phyloP scores from a whole-genome alignment of 192 early-diverging fungal genomes.

The Helicostylum pulchrum region DNA sequence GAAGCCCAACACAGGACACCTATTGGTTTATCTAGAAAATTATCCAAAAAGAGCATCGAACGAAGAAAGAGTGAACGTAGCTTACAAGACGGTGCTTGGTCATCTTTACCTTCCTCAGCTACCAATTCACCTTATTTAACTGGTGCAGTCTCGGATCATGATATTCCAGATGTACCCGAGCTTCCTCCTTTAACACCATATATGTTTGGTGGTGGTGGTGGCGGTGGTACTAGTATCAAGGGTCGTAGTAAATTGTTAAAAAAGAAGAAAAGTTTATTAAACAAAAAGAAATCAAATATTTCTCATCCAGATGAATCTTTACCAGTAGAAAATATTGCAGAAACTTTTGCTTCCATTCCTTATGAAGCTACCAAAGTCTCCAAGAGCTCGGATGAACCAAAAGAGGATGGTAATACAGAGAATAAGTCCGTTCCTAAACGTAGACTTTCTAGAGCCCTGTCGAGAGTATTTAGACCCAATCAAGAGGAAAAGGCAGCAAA shows the following conservation, averaged over 20 bases:
- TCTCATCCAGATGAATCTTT: not conserved
- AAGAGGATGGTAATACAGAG: not conserved
- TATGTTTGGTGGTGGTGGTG: not conserved
- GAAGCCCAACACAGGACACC: slow-evolving; percentile 3
- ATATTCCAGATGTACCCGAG: slow-evolving; percentile 1
- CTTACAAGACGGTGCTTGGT: not conserved
- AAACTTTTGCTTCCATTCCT: slow-evolving; percentile 11
- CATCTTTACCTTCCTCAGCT: not conserved
- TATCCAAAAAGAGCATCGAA: slow-evolving; percentile 30
- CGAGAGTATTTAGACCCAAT: slow-evolving; percentile 2
- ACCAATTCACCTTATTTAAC: not conserved
- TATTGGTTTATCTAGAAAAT: slow-evolving; percentile 11
- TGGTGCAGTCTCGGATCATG: not conserved
- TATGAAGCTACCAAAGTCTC: slow-evolving; percentile 6
- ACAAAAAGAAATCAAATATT: not conserved
- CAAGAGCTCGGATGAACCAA: not conserved
- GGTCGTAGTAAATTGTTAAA: not conserved
- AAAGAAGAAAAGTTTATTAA: slow-evolving; percentile 2
- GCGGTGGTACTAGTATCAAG: not conserved
- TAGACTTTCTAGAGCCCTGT: not conserved
- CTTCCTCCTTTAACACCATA: slow-evolving; percentile 2
- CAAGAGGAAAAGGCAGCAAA: not conserved
- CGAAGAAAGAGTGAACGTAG: slow-evolving; percentile 25
- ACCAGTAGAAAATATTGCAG: not conserved
- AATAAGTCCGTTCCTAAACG: not conserved